A percentile compares a stretch with the other conserved stretches of the same genome.
phyloP scores from a whole-genome alignment of 208 protist species.

The Crithidia bombi region DNA sequence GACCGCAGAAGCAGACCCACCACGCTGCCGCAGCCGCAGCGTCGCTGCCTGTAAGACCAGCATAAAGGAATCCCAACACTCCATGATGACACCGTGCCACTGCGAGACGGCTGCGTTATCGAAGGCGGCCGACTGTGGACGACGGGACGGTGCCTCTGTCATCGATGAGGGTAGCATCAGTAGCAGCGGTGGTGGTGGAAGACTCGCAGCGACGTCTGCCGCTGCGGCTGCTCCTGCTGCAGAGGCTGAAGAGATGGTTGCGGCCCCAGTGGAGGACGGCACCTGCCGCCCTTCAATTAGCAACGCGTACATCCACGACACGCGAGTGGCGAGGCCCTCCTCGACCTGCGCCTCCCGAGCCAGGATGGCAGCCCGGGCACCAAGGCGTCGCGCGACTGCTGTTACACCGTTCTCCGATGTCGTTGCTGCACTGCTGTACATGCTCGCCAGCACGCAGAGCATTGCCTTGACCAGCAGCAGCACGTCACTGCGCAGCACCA shows the following conservation, averaged over 20 bases:
- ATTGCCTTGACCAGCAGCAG: conserved; percentile 33
- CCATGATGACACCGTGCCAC: conserved; percentile 21
- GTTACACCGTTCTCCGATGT: conserved; percentile 4
- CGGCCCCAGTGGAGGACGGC: neutral
- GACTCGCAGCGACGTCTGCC: neutral
- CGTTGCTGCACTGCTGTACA: neutral
- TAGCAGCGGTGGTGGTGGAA: neutral
- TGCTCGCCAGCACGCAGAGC: conserved; percentile 15
- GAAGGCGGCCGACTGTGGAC: neutral
- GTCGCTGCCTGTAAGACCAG: conserved; percentile 31
- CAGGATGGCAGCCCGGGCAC: conserved; percentile 24
- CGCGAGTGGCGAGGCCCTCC: conserved; percentile 8
- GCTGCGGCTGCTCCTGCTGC: neutral
- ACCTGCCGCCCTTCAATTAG: conserved; percentile 24
- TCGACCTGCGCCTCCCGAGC: conserved; percentile 32
- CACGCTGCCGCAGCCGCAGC: conserved; percentile 30
- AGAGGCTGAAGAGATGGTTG: neutral
- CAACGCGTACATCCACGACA: conserved; percentile 25
- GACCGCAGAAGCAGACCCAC: neutral
- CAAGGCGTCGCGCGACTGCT: conserved; percentile 21
- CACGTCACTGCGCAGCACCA: conserved; percentile 20
- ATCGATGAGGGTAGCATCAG: neutral
- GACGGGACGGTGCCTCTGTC: neutral
- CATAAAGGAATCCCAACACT: conserved; percentile 25
- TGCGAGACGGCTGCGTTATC: conserved; percentile 12